phyloP scores from a whole-genome alignment of 116 monocot species.

The Trichopus zeylanicus region DNA sequence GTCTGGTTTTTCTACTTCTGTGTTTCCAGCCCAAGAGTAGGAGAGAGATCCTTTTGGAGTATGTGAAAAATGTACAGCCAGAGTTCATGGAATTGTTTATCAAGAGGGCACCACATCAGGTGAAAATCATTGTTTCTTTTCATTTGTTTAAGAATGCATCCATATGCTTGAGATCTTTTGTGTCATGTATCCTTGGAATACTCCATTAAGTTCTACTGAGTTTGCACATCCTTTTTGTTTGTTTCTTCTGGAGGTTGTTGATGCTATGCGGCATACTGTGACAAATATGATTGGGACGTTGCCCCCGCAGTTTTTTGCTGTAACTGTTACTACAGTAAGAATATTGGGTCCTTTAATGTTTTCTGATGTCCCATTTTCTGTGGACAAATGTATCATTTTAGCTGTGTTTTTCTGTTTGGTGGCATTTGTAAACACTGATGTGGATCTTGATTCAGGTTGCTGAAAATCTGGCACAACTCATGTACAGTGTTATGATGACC shows the following conservation, averaged over 20 bases:
- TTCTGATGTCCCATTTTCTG: background rate
- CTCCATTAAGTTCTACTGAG: background rate
- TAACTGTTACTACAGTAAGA: constrained; percentile 71
- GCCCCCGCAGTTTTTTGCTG: constrained; percentile 91
- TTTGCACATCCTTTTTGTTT: too few species aligned
- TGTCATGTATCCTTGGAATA: background rate
- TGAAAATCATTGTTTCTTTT: constrained; percentile 11
- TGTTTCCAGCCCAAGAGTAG: constrained; percentile 60
- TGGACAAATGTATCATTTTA: constrained; percentile 1
- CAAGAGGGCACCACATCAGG: constrained; percentile 77
- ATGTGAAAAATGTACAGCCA: constrained; percentile 84
- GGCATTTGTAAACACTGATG: background rate
- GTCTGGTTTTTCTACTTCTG: background rate
- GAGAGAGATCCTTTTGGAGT: constrained; percentile 88
- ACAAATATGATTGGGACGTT: constrained; percentile 95
- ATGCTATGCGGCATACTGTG: constrained; percentile 96
- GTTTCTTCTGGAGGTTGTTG: constrained; percentile 56
- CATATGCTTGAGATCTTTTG: background rate
- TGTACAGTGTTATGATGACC: constrained; percentile 98
- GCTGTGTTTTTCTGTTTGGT: background rate
- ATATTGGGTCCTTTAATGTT: background rate
- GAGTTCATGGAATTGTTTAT: constrained; percentile 89
- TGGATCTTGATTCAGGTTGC: constrained; percentile 48
- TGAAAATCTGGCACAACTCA: constrained; percentile 93
- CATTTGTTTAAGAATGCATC: background rate